Conservation (phyloP, 192 early-diverging fungal genomes). For the Obelidium mucronatum region DNA sequence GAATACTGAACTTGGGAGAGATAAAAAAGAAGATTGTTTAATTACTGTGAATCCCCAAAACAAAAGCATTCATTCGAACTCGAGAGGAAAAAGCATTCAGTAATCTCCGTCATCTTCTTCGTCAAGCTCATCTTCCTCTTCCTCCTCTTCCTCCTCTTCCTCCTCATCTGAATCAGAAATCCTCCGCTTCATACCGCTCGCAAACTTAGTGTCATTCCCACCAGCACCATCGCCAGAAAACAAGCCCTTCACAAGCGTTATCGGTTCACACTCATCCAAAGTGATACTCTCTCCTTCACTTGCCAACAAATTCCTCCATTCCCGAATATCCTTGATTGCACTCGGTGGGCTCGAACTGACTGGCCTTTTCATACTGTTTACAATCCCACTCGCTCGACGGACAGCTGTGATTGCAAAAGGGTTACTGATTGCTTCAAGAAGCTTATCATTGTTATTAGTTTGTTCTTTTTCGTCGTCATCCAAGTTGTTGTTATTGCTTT, state of each 20-base stretch:
- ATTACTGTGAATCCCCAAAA: too few species aligned
- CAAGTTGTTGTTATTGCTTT: too few species aligned
- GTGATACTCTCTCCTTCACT: slow-evolving; percentile 1
- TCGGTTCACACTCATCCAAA: slow-evolving; percentile 26
- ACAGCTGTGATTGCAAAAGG: neutral
- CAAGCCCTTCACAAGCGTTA: slow-evolving; percentile 8
- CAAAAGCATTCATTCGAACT: too few species aligned
- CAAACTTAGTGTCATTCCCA: neutral
- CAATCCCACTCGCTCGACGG: neutral
- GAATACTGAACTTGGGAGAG: too few species aligned
- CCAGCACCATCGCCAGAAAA: neutral
- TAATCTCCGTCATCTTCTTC: neutral
- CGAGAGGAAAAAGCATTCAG: too few species aligned
- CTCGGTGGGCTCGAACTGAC: slow-evolving; percentile 10
- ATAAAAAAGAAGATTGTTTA: too few species aligned
- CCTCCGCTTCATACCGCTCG: neutral
- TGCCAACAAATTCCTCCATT: slow-evolving; percentile 20
- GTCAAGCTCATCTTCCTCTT: neutral
- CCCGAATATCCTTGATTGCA: slow-evolving; percentile 23
- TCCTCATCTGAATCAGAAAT: neutral
- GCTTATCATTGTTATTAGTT: too few species aligned
- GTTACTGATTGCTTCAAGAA: too few species aligned
- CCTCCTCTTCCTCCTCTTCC: slow-evolving; percentile 23
- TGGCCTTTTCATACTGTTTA: neutral
- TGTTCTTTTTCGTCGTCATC: too few species aligned